A percentile compares a stretch with the other conserved stretches of the same genome.
Evolutionary conservation across 192 early-diverging fungal species (phyloP).

Genomic region (Spinellus fusiger): DNA sequence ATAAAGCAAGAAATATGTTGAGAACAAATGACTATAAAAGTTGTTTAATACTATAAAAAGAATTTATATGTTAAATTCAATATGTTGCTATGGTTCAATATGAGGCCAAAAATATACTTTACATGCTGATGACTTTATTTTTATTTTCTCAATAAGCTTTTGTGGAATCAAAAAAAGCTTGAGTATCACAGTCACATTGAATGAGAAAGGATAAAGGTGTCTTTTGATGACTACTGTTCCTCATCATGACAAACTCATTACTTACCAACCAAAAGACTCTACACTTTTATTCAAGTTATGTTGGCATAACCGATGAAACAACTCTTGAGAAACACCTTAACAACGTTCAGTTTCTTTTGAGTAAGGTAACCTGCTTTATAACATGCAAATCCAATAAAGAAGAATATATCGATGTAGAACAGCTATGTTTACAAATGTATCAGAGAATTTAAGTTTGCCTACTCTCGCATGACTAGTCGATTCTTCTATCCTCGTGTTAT

Average conservation of each 20-base stretch:
- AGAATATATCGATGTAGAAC: background rate
- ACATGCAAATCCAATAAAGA: background rate
- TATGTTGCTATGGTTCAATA: too few relatives aligned
- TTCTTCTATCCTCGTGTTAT: slow-evolving; percentile 14
- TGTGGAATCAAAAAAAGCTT: too few relatives aligned
- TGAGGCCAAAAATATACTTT: too few relatives aligned
- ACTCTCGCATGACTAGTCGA: slow-evolving; percentile 5
- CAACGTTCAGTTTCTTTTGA: background rate
- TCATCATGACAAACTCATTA: background rate
- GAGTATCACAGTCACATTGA: too few relatives aligned
- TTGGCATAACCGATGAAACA: background rate
- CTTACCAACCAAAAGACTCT: background rate
- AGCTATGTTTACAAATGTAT: slow-evolving; percentile 10
- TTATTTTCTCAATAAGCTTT: too few relatives aligned
- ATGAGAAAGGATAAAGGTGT: background rate
- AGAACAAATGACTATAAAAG: too few relatives aligned
- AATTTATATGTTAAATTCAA: too few relatives aligned
- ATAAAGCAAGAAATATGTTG: background rate
- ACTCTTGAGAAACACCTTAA: slow-evolving; percentile 5
- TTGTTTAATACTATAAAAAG: too few relatives aligned
- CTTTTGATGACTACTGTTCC: background rate
- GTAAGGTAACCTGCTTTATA: slow-evolving; percentile 3
- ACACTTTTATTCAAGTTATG: slow-evolving; percentile 6
- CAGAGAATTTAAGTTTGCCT: slow-evolving; percentile 12
- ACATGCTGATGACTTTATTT: too few relatives aligned